These are phyloP conservation scores for Saccharomycopsis microspora DNA, from an alignment of 805 yeast species.

Conservation along the genomic window DNA sequence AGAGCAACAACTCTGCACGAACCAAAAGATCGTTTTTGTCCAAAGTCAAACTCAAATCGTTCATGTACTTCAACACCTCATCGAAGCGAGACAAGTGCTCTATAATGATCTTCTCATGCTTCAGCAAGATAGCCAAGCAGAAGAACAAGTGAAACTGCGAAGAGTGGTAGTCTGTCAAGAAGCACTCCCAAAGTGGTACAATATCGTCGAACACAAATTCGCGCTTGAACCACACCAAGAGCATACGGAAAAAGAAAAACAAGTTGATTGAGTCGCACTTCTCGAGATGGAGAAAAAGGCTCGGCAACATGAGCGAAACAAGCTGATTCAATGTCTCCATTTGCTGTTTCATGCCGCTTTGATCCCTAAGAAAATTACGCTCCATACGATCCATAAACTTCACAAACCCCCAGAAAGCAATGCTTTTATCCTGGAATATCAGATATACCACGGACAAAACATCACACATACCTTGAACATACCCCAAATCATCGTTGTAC, in stretches of 20 bases:
- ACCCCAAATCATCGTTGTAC: constrained; percentile 74
- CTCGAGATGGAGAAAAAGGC: constrained; percentile 68
- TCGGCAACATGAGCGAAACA: constrained; percentile 84
- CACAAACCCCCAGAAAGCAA: constrained; percentile 83
- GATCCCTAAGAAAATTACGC: constrained; percentile 82
- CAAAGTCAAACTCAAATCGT: constrained; percentile 72
- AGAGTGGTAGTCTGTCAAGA: constrained; percentile 80
- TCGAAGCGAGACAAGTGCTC: constrained; percentile 71
- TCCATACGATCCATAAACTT: constrained; percentile 93
- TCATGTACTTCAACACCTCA: constrained; percentile 85
- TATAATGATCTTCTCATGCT: constrained; percentile 68
- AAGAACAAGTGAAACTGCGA: constrained; percentile 84
- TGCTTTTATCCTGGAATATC: constrained; percentile 51
- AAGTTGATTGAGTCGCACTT: constrained; percentile 83
- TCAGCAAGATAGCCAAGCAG: constrained; percentile 82
- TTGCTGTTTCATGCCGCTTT: constrained; percentile 86
- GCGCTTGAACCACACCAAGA: constrained; percentile 89
- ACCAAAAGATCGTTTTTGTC: constrained; percentile 67
- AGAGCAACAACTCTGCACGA: constrained; percentile 75
- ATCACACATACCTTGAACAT: constrained; percentile 98
- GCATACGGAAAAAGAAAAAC: constrained; percentile 91
- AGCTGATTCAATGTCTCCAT: constrained; percentile 74
- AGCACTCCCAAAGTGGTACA: constrained; percentile 77
- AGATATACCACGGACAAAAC: constrained; percentile 76
- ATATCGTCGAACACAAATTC: constrained; percentile 77